phyloP scores from a whole-genome alignment of 1,139 yeast species.

The Candida mesenterica region DNA sequence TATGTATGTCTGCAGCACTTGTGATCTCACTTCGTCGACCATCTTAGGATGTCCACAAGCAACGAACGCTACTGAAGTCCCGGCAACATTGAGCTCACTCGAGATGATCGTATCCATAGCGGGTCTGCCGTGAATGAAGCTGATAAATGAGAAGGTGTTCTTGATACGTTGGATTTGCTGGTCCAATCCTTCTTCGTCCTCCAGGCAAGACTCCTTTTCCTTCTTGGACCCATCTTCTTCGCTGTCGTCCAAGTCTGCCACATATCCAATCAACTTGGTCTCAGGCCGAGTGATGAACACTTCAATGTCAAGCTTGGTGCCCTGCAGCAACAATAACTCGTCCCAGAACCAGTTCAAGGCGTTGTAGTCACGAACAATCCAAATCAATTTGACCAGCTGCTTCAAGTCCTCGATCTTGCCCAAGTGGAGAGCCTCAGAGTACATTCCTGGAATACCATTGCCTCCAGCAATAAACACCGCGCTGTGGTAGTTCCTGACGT shows the following conservation, averaged over 20 bases:
- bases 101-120: constrained; percentile 24
- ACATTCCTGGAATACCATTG: constrained; percentile 49
- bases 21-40: constrained; percentile 39
- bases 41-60: constrained; percentile 51
- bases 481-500: constrained; percentile 33
- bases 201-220: background rate
- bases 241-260: constrained; percentile 1
- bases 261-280: background rate
- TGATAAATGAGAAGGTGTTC: constrained; percentile 14
- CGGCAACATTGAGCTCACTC: constrained; percentile 24
- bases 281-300: constrained; percentile 17
- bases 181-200: background rate
- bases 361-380: constrained; percentile 51
- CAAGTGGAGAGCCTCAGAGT: constrained; percentile 34
- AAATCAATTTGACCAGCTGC: constrained; percentile 37
- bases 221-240: background rate
- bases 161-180: background rate
- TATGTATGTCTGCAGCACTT: constrained; percentile 6
- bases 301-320: constrained; percentile 9
- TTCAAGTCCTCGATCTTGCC: constrained; percentile 13
- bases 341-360: constrained; percentile 47
- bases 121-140: constrained; percentile 36
- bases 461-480: constrained; percentile 47
- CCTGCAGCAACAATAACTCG: constrained; percentile 1
- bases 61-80: constrained; percentile 38